Evolutionary conservation across 169 alveolate genomes (phyloP).

Genomic region (Cryptosporidium bovis): DNA sequence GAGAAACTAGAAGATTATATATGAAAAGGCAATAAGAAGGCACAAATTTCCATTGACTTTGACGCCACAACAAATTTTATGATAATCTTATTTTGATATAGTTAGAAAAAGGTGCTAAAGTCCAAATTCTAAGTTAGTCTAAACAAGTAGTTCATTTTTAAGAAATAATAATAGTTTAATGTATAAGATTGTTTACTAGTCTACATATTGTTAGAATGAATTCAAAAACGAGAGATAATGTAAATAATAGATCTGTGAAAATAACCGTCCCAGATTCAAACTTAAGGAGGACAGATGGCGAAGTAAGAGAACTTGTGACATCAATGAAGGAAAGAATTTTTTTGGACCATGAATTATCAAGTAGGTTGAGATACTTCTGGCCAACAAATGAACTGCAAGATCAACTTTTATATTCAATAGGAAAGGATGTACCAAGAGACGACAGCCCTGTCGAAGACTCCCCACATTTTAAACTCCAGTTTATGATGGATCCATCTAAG

Average conservation of each 20-base stretch:
- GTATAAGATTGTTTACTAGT: too few relatives aligned
- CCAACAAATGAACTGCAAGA: slow-evolving; percentile 66
- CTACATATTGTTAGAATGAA: background rate
- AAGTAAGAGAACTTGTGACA: slow-evolving; percentile 53
- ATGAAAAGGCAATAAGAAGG: too few relatives aligned
- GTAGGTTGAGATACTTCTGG: slow-evolving; percentile 69
- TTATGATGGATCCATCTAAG: slow-evolving; percentile 69
- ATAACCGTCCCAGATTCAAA: slow-evolving; percentile 71
- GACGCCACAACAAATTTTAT: too few relatives aligned
- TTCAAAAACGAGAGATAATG: slow-evolving; percentile 17
- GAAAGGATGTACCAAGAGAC: slow-evolving; percentile 67
- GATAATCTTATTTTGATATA: too few relatives aligned
- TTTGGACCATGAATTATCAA: slow-evolving; percentile 54
- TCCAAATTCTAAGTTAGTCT: too few relatives aligned
- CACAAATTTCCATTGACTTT: too few relatives aligned
- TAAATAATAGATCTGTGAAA: slow-evolving; percentile 60
- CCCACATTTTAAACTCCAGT: slow-evolving; percentile 60
- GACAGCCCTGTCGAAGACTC: slow-evolving; percentile 67
- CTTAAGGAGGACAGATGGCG: slow-evolving; percentile 56
- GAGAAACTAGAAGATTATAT: too few relatives aligned
- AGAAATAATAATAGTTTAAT: too few relatives aligned
- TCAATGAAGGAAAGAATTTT: slow-evolving; percentile 57
- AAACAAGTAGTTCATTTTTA: too few relatives aligned
- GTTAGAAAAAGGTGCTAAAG: too few relatives aligned
- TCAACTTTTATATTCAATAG: slow-evolving; percentile 49